Evolutionary conservation across 306 rosid genomes (phyloP), one percentile per base, ranked within the genome.

Genomic region (Arachis hypogaea): DNA sequence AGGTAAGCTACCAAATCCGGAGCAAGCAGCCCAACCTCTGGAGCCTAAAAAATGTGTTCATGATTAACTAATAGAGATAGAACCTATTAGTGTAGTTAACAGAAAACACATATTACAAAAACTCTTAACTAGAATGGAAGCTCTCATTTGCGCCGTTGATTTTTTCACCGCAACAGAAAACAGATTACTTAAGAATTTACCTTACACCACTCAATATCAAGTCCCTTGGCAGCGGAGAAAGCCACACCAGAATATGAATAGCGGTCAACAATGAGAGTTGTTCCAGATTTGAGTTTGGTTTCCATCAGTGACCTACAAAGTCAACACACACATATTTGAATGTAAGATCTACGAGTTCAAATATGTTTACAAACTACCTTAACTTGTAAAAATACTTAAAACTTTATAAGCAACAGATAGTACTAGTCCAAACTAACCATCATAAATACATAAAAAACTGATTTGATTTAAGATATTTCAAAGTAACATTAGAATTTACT

Each of bases 191-290:
- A 56, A 42, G 28, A 36, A 11, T 66, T 69, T 75, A 94, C 97
- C 98, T 91, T 94, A 42, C 98, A 94, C 98, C 98, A 94, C 58
- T 86, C 93, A 64, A 91, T 50, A 49, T 76, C 86, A 58, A 94
- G 92, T 80, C 98, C 98, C 79, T 94, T 91, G 46, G 98, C 91
- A 9, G 95, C 82, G 7, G 98, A 94, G 87, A 88, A 94, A 69
- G 98, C 97, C 75, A 91, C 97, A 16, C 98, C 97, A n/a, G 97
- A 94, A 74, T 84, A 94, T 68, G 97, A 91, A 84, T 94, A 94
- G 77, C 96, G 97, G 81, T 94, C 98, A 52, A 94, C 95, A 77
- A 94, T 86, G 70, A 94, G 91, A 2, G 93, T 91, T 72, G 84
- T 94, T 69, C 98, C 98, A 73, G 88, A 52, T 81, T 88, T 89